phyloP scores from a whole-genome alignment of 1,284 basidiomycete species.

The Rhodotorula sp. region DNA sequence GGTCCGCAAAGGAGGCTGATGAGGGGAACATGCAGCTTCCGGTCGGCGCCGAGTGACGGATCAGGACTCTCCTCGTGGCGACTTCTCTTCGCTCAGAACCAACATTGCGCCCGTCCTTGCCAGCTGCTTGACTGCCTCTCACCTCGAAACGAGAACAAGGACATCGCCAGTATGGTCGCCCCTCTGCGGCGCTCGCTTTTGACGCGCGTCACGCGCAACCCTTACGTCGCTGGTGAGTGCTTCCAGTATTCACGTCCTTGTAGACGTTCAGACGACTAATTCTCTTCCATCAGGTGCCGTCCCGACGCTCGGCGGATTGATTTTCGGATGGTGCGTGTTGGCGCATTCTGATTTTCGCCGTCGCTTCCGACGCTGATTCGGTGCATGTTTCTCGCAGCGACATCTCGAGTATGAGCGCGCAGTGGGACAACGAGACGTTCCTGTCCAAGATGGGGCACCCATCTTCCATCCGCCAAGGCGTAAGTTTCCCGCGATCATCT shows the following conservation, averaged over 20 bases:
- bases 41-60: no score
- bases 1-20: no score
- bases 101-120: not conserved
- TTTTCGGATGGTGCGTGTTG: slow-evolving; percentile 2
- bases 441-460: not conserved
- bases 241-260: not conserved
- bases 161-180: not conserved
- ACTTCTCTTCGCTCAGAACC: no score
- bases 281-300: not conserved
- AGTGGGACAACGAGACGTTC: not conserved
- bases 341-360: not conserved
- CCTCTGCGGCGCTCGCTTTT: not conserved
- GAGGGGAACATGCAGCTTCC: no score
- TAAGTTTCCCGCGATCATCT: not conserved
- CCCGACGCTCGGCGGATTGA: not conserved
- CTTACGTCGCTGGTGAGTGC: not conserved
- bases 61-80: no score
- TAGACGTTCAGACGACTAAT: not conserved
- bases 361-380: not conserved
- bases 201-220: not conserved
- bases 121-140: not conserved
- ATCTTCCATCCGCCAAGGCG: not conserved
- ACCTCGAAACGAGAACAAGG: not conserved
- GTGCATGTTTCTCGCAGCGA: not conserved
- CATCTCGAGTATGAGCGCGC: not conserved